These are phyloP conservation scores for Mortierella sp. DNA, from an alignment of 371 early-diverging fungal genomes.

Conservation along the genomic window DNA sequence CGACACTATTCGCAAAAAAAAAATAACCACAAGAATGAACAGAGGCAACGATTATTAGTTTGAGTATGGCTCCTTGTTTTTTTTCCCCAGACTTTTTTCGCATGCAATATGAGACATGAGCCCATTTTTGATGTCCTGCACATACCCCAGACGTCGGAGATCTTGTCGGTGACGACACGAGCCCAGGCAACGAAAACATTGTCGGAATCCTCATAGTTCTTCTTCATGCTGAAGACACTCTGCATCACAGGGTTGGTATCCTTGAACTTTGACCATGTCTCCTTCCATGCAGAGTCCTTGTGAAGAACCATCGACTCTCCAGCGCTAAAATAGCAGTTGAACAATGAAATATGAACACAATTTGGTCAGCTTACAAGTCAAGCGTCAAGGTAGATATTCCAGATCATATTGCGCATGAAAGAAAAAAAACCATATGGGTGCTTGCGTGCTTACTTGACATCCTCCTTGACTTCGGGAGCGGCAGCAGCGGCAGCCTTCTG, in stretches of 20 bases:
- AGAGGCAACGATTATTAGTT: not conserved
- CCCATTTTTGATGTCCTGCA: not conserved
- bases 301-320: conserved; percentile 91
- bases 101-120: not conserved
- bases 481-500: conserved; percentile 35
- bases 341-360: not conserved
- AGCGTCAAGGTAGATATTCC: not conserved
- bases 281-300: conserved; percentile 92
- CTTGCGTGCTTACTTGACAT: conserved; percentile 57
- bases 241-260: conserved; percentile 90
- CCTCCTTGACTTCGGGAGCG: conserved; percentile 41
- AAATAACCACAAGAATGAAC: conserved; percentile 36
- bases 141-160: conserved; percentile 79
- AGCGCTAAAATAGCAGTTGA: conserved; percentile 68
- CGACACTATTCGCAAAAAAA: conserved; percentile 59
- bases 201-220: conserved; percentile 91
- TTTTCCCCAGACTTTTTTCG: no score
- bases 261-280: conserved; percentile 94
- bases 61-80: no score
- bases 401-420: not conserved
- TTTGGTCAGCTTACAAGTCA: not conserved
- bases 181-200: conserved; percentile 87
- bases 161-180: conserved; percentile 84
- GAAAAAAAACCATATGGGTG: not conserved
- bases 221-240: conserved; percentile 83